These are phyloP conservation scores for Dunaliella primolecta DNA, from an alignment of 139 green algal genomes.

Conservation along the genomic window DNA sequence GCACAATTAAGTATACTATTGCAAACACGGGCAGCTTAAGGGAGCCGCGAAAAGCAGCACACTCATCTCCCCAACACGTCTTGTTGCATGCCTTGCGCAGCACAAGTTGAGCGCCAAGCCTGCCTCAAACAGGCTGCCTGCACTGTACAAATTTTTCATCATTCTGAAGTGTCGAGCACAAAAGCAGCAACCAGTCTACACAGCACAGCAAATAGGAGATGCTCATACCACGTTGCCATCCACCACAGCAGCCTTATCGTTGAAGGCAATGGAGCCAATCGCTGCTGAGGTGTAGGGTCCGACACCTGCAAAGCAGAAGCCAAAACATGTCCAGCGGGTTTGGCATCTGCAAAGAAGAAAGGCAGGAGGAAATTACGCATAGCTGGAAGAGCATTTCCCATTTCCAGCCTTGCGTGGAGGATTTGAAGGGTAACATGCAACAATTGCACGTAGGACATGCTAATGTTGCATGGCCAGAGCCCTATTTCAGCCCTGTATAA, in stretches of 20 bases:
- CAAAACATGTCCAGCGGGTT: neutral
- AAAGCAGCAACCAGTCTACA: no score
- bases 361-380: neutral
- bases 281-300: constrained; percentile 86
- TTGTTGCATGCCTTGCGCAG: no score
- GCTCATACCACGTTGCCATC: constrained; percentile 97
- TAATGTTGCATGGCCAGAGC: neutral
- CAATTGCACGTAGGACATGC: no score
- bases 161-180: no score
- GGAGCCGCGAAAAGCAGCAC: no score
- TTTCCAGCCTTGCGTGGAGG: neutral
- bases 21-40: no score
- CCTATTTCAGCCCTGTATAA: neutral
- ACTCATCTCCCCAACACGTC: no score
- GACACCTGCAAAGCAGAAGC: constrained; percentile 52
- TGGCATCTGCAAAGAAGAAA: neutral
- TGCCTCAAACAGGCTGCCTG: no score
- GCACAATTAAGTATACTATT: no score
- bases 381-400: neutral
- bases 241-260: constrained; percentile 67
- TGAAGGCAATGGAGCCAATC: constrained; percentile 87
- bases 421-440: neutral
- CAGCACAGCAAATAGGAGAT: no score
- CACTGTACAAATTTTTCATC: no score
- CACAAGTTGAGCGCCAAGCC: no score